Percentiles rank a stretch among this genome's conserved stretches.
Evolutionary conservation across 108 stramenopile genomes (phyloP).

Genomic region (Nannochloropsis gaditana): DNA sequence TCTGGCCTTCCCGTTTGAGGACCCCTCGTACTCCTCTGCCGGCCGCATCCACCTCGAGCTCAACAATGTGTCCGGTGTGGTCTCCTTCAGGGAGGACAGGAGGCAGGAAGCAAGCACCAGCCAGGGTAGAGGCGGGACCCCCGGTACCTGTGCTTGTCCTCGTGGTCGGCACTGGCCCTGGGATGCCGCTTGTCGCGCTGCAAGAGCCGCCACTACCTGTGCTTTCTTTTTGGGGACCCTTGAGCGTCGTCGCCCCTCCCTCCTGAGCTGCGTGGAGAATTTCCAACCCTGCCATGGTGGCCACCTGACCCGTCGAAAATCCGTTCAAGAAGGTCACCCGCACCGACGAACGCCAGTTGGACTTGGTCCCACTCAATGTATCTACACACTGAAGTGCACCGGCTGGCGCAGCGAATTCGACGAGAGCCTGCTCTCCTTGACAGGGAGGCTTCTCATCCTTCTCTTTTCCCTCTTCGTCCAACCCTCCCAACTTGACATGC

Average conservation of each 20-base stretch:
- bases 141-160: no score
- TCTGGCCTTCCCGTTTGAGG: background rate
- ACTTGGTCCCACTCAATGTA: background rate
- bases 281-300: background rate
- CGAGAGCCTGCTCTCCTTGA: background rate
- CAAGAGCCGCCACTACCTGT: background rate
- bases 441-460: background rate
- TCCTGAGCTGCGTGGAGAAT: background rate
- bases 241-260: background rate
- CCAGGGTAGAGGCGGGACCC: background rate
- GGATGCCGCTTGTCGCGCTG: background rate
- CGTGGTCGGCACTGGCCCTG: no score
- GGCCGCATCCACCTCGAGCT: background rate
- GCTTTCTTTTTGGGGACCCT: background rate
- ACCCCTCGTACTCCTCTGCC: background rate
- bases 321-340: background rate
- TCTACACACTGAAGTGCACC: background rate
- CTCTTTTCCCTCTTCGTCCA: conserved; percentile 26
- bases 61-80: background rate
- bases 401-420: background rate
- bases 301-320: background rate
- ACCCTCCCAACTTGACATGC: background rate
- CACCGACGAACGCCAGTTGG: background rate
- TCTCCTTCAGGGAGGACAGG: conserved; percentile 4
- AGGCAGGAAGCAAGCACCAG: background rate